A percentile compares a stretch with the other conserved stretches of the same genome.
Evolutionary conservation across 1,139 yeast species (phyloP).

Genomic region (Saccharomyces pastorianus): DNA sequence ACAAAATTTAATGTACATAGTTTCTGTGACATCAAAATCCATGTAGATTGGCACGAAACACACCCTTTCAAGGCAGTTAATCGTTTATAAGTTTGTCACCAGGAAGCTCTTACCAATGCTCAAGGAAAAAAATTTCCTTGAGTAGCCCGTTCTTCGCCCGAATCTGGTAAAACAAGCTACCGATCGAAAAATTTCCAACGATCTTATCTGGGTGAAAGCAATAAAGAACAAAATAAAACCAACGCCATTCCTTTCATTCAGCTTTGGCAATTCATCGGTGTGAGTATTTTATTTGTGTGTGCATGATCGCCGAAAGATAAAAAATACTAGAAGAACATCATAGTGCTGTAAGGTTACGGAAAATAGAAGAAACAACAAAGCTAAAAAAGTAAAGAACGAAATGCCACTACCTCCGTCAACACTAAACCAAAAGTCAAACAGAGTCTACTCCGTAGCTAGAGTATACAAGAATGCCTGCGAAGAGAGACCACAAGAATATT

Average conservation of each 20-base stretch:
- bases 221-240: not conserved
- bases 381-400: not conserved
- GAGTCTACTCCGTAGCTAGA: constrained; percentile 40
- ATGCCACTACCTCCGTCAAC: constrained; percentile 32
- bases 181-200: not conserved
- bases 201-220: not conserved
- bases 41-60: not conserved
- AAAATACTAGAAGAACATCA: not conserved
- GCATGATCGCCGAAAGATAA: not conserved
- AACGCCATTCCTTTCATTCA: not conserved
- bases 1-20: constrained; percentile 14
- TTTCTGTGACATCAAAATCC: constrained; percentile 7
- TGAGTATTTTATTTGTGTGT: not conserved
- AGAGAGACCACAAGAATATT: constrained; percentile 57
- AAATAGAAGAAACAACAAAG: not conserved
- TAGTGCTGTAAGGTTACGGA: not conserved
- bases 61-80: not conserved
- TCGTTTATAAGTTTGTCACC: not conserved
- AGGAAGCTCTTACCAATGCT: not conserved
- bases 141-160: not conserved
- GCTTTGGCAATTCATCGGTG: not conserved
- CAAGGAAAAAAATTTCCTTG: not conserved
- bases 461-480: constrained; percentile 64
- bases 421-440: constrained; percentile 32
- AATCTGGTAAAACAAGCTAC: not conserved